Conservation (phyloP, 345 rosid species). For the Rhodamnia argentea region DNA sequence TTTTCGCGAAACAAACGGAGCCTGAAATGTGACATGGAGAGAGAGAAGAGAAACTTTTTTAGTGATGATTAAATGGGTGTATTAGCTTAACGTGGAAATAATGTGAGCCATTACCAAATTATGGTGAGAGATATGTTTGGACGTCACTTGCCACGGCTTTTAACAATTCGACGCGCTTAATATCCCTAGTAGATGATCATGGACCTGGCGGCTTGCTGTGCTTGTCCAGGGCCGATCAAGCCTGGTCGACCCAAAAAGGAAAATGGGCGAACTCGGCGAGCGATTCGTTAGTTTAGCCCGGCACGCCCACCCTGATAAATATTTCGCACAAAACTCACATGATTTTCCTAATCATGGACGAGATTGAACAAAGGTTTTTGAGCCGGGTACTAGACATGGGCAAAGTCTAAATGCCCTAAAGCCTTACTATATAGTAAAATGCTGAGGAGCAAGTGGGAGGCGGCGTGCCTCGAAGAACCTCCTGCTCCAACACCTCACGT, state of each 20-base stretch:
- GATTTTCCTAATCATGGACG: not conserved
- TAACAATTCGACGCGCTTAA: accelerated
- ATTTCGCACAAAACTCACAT: not conserved
- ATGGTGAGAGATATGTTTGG: accelerated
- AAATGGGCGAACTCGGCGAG: not conserved
- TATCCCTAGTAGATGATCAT: not conserved
- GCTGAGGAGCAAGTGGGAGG: not conserved
- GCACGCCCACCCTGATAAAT: not conserved
- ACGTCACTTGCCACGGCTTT: not conserved
- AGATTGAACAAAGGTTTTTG: not conserved
- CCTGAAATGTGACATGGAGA: not conserved
- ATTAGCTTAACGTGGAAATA: not conserved
- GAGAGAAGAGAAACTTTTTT: not conserved
- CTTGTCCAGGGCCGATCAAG: not conserved
- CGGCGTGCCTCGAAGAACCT: not conserved
- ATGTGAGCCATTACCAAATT: not conserved
- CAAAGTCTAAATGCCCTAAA: not conserved
- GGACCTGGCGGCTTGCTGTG: accelerated
- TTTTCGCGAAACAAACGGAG: too few relatives aligned
- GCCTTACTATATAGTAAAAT: not conserved
- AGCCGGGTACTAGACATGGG: accelerated
- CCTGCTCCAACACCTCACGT: not conserved
- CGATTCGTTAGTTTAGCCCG: accelerated
- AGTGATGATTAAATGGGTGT: not conserved
- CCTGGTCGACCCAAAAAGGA: not conserved